phyloP scores from a whole-genome alignment of 140 eudicot species.

The Flaveria floridana region DNA sequence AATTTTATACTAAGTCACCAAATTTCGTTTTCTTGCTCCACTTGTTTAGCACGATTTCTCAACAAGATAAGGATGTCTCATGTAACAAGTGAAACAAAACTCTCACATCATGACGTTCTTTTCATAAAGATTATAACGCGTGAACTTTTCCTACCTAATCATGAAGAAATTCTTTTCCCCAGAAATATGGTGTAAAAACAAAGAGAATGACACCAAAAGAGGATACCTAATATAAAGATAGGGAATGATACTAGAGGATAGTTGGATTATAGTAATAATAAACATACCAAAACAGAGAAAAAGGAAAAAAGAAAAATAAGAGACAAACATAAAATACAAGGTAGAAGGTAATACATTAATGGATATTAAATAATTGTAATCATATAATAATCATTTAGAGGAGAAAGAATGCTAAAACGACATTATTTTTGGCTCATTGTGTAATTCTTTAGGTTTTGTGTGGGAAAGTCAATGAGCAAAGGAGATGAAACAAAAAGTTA shows the following conservation, averaged over 20 bases:
- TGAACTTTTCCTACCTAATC: constrained; percentile 30
- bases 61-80: constrained; percentile 13
- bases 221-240: constrained; percentile 49
- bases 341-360: constrained; percentile 68
- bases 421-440: constrained; percentile 24
- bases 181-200: constrained; percentile 42
- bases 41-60: constrained; percentile 5
- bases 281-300: constrained; percentile 20
- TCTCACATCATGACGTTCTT: constrained; percentile 25
- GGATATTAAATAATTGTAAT: constrained; percentile 38
- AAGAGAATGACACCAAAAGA: constrained; percentile 47
- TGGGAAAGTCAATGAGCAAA: constrained; percentile 38
- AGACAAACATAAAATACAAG: constrained; percentile 49
- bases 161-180: constrained; percentile 23
- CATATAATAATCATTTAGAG: constrained; percentile 32
- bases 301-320: constrained; percentile 17
- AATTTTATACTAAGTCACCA: neutral
- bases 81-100: constrained; percentile 11
- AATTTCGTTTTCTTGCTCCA: constrained; percentile 11
- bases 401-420: constrained; percentile 20
- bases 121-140: constrained; percentile 15
- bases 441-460: constrained; percentile 16
- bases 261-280: constrained; percentile 37
- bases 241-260: constrained; percentile 42
- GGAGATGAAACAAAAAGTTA: constrained; percentile 29